phyloP scores from a whole-genome alignment of 306 rosid species.

The Acacia melanoxylon region DNA sequence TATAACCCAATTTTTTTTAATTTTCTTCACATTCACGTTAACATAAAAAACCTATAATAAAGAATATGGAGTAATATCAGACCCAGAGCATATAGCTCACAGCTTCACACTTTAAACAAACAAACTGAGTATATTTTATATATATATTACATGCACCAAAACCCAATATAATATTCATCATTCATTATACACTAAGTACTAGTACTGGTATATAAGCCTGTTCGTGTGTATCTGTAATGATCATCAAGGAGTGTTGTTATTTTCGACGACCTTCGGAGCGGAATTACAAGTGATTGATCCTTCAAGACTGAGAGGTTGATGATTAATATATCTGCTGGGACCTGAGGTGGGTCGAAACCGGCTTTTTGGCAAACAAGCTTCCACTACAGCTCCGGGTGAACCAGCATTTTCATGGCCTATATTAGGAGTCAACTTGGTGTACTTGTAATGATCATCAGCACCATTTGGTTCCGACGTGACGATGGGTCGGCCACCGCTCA shows the following conservation, averaged over 20 bases:
- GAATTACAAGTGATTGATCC: slow-evolving; percentile 52
- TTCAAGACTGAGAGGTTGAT: slow-evolving; percentile 57
- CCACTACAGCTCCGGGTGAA: slow-evolving; percentile 35
- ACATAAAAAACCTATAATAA: no score
- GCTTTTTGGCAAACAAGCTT: slow-evolving; percentile 65
- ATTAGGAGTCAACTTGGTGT: slow-evolving; percentile 37
- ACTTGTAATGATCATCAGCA: slow-evolving; percentile 26
- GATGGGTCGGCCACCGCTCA: not conserved
- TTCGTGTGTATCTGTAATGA: not conserved
- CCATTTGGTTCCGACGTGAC: not conserved
- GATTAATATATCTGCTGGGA: slow-evolving; percentile 63
- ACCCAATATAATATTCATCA: not conserved
- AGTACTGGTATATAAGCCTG: not conserved
- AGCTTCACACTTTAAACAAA: not conserved
- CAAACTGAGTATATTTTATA: not conserved
- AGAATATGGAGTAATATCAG: no score
- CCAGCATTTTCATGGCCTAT: slow-evolving; percentile 23
- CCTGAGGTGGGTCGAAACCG: slow-evolving; percentile 50
- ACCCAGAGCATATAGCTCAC: not conserved
- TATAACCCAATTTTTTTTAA: slow-evolving; percentile 5
- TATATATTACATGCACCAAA: not conserved
- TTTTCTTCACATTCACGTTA: not conserved
- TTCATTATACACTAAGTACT: not conserved
- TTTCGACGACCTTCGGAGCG: slow-evolving; percentile 6
- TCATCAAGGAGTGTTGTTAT: slow-evolving; percentile 38